phyloP scores from a whole-genome alignment of 805 yeast genomes.

The Saccharomycopsis sp. region DNA sequence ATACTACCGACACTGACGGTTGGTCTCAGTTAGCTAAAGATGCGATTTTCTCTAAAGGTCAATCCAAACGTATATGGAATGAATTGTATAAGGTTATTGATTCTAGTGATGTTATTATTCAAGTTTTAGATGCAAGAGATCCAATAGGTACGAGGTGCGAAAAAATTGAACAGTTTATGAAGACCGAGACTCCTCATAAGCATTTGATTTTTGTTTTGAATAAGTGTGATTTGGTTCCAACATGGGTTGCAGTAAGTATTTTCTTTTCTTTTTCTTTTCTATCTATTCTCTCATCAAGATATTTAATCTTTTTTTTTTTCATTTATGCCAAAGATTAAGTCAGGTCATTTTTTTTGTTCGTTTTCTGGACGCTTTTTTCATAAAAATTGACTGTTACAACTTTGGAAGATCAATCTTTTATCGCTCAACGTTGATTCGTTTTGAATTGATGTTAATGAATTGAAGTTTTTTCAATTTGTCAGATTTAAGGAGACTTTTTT shows the following conservation, averaged over 20 bases:
- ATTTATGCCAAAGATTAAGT: conserved; percentile 72
- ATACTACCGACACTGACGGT: conserved; percentile 63
- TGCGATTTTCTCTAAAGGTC: conserved; percentile 93
- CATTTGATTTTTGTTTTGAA: conserved; percentile 90
- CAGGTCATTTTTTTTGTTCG: conserved; percentile 51
- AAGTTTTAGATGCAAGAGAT: conserved; percentile 95
- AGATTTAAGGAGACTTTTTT: conserved; percentile 33
- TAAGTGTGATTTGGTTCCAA: conserved; percentile 97
- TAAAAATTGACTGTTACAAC: conserved; percentile 90
- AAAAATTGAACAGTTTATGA: conserved; percentile 86
- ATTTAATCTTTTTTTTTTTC: conserved; percentile 16
- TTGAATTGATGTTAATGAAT: conserved; percentile 33
- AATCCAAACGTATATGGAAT: conserved; percentile 97
- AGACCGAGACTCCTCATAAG: conserved; percentile 92
- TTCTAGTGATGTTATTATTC: conserved; percentile 94
- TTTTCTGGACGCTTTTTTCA: conserved; percentile 28
- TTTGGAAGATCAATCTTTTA: conserved; percentile 76
- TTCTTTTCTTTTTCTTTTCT: conserved; percentile 20
- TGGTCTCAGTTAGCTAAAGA: conserved; percentile 90
- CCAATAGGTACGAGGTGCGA: conserved; percentile 94
- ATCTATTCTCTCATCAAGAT: conserved; percentile 16
- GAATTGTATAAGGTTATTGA: conserved; percentile 95
- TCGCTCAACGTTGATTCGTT: conserved; percentile 49
- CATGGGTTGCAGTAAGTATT: conserved; percentile 97
- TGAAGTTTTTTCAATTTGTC: conserved; percentile 27